Evolutionary conservation across 2,329 filamentous ascomycete genomes (phyloP), one percentile per base, ranked within the genome.

Genomic region (Nectriaceae sp.): DNA sequence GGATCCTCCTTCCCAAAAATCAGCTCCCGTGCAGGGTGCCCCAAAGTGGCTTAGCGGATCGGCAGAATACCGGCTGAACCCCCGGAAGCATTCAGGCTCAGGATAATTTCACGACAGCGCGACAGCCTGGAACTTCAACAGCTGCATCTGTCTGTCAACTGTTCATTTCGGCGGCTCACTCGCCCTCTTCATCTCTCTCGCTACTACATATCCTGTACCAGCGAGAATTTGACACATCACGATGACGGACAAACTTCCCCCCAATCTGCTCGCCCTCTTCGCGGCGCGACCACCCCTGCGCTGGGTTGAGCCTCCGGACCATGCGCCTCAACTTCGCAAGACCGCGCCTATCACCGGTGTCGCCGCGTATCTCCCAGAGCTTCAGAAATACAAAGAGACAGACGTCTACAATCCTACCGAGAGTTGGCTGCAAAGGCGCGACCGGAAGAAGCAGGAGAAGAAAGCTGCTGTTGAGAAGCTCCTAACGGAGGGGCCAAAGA

Each of bases 191-290:
- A 43, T 26, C 46, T 44, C 55, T 16, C 44, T 54, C 41, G 22
- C 19, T 53, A 44, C 47, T 45, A 33, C 40, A n/a, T 42, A 45
- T 39, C 21, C 21, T 47, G 44, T 46, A 15, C 18, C 22, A 20
- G 36, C 35, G 38, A 50, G 39, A 33, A 44, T 19, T 22, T 20
- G 55, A 49, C 42, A 54, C 46, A 62, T 76, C 61, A 39, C 44
- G 54, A 99, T 97, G 94, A 97, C 94, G 42, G 93, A 97, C 79
- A 94, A 95, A 74, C 87, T 99, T 18, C 93, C 94, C 49, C 90
- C 89, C 47, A 93, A 96, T 68, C 82, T 97, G 50, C 81, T 97
- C 63, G 89, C 89, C 72, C 89, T 97, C 60, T 99, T 99, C 76
- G 89, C 93, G 73, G 90, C 94, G 67, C 89, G 94, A 51, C 94